Percentiles rank a stretch among this genome's conserved stretches.
These are phyloP conservation scores for Penicillium palitans DNA, from an alignment of 2,329 filamentous ascomycete species.

Conservation along the genomic window DNA sequence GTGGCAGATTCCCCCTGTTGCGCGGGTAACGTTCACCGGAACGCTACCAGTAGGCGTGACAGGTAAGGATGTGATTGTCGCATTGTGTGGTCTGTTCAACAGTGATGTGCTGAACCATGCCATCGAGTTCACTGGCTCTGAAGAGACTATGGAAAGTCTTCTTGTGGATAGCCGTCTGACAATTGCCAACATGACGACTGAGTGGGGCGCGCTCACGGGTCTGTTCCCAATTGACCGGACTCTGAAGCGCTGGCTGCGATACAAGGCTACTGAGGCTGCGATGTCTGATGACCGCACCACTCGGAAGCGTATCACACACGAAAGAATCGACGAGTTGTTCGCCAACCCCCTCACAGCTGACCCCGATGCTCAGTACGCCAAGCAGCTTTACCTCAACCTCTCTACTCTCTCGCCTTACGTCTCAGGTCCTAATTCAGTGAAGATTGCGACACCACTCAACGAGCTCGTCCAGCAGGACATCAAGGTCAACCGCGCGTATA, in stretches of 20 bases:
- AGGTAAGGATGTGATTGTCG: slow-evolving; percentile 92
- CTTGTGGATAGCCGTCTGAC: slow-evolving; percentile 72
- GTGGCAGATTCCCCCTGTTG: slow-evolving; percentile 86
- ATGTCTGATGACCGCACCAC: slow-evolving; percentile 42
- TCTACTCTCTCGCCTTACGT: slow-evolving; percentile 82
- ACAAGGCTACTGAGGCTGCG: slow-evolving; percentile 71
- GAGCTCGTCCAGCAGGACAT: slow-evolving; percentile 66
- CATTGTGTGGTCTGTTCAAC: slow-evolving; percentile 80
- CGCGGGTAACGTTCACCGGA: slow-evolving; percentile 75
- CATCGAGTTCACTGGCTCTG: slow-evolving; percentile 81
- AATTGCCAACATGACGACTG: slow-evolving; percentile 73
- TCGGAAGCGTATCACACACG: slow-evolving; percentile 60
- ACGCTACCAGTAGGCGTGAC: slow-evolving; percentile 75
- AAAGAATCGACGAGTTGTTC: slow-evolving; percentile 70
- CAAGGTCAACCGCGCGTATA: slow-evolving; percentile 77
- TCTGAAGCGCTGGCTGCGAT: slow-evolving; percentile 71
- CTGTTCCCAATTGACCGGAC: slow-evolving; percentile 78
- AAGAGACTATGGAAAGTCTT: slow-evolving; percentile 72
- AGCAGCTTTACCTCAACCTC: slow-evolving; percentile 77
- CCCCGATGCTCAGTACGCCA: slow-evolving; percentile 75
- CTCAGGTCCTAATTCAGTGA: slow-evolving; percentile 84
- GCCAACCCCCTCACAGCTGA: slow-evolving; percentile 69
- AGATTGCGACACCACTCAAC: slow-evolving; percentile 74
- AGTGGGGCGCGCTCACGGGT: slow-evolving; percentile 73
- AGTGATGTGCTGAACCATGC: slow-evolving; percentile 89